phyloP scores from a whole-genome alignment of 2,329 filamentous ascomycete species.

The Penicillium sp. region DNA sequence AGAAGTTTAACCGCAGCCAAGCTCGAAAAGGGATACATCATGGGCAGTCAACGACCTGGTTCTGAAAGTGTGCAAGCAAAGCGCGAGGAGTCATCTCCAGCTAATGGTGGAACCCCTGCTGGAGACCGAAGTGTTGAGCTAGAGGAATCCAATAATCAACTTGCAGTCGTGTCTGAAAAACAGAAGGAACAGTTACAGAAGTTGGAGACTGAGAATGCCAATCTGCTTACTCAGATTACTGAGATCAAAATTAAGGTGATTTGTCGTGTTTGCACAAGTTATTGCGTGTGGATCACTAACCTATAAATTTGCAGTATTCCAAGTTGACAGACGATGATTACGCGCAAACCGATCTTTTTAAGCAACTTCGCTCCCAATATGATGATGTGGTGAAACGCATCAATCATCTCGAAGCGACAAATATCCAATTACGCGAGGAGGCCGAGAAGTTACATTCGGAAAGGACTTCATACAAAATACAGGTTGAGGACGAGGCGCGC shows the following conservation, averaged over 20 bases:
- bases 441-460: constrained; percentile 83
- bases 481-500: constrained; percentile 79
- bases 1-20: constrained; percentile 90
- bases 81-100: constrained; percentile 52
- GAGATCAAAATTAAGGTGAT: constrained; percentile 62
- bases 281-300: constrained; percentile 3
- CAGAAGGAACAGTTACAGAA: constrained; percentile 86
- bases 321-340: constrained; percentile 89
- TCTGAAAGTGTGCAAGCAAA: constrained; percentile 50
- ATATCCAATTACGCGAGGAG: constrained; percentile 80
- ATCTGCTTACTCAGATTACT: constrained; percentile 75
- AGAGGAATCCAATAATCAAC: constrained; percentile 74
- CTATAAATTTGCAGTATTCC: constrained; percentile 52
- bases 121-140: constrained; percentile 64
- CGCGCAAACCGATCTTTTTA: constrained; percentile 88
- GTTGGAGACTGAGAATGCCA: constrained; percentile 73
- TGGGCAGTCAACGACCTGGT: constrained; percentile 58
- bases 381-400: constrained; percentile 90
- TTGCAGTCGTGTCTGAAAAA: constrained; percentile 72
- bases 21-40: constrained; percentile 82
- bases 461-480: constrained; percentile 74
- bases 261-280: background rate
- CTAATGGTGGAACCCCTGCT: constrained; percentile 56
- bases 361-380: constrained; percentile 82
- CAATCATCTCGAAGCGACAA: constrained; percentile 87